phyloP scores from a whole-genome alignment of 805 yeast genomes.

The Candida railenensis region DNA sequence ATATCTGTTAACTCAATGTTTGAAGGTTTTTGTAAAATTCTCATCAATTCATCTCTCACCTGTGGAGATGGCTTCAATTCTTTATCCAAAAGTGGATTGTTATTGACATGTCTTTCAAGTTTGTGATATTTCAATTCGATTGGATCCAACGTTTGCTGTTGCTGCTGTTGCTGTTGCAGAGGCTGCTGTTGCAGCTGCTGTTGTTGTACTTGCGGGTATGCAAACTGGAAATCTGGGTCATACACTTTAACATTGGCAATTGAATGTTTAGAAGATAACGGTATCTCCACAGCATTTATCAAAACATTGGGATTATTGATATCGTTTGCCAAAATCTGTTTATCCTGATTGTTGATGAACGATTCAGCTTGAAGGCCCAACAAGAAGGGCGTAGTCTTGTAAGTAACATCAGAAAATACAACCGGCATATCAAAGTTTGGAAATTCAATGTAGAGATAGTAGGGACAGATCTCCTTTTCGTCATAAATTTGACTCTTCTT shows the following conservation, averaged over 20 bases:
- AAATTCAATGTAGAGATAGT: constrained; percentile 37
- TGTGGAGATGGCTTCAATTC: constrained; percentile 88
- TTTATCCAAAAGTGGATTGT: constrained; percentile 71
- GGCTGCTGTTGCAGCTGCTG: not conserved
- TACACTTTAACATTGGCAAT: constrained; percentile 29
- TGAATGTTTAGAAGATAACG: constrained; percentile 11
- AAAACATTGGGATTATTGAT: constrained; percentile 32
- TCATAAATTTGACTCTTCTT: not conserved
- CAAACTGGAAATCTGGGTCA: constrained; percentile 41
- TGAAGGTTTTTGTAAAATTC: constrained; percentile 75
- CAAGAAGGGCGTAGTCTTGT: constrained; percentile 7
- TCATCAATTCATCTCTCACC: constrained; percentile 68
- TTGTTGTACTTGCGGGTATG: not conserved
- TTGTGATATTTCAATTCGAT: constrained; percentile 85
- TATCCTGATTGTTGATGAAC: not conserved
- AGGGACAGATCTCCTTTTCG: constrained; percentile 10
- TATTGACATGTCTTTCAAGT: constrained; percentile 74
- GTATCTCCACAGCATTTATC: constrained; percentile 33
- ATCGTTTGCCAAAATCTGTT: constrained; percentile 9
- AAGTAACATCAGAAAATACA: constrained; percentile 38
- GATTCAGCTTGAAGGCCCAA: not conserved
- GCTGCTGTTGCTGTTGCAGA: constrained; percentile 1
- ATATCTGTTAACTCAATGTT: constrained; percentile 77
- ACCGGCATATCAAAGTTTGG: constrained; percentile 44
- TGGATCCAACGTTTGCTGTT: constrained; percentile 53